Percentiles rank a stretch among this genome's conserved stretches.
Evolutionary conservation across 371 early-diverging fungal species (phyloP).

Genomic region (Apophysomyces variabilis): DNA sequence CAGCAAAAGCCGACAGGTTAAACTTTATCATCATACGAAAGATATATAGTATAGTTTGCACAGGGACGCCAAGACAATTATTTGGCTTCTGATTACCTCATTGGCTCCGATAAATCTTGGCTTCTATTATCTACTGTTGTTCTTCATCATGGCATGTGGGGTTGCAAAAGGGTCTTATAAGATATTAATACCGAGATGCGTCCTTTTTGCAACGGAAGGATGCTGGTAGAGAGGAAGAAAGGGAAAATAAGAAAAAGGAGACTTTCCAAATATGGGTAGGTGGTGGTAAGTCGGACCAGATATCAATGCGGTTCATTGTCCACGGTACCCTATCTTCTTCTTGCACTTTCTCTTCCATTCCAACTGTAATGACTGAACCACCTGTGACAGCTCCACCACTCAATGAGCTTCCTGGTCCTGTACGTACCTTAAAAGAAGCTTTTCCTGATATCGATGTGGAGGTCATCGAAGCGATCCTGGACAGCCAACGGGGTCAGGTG

Average conservation of each 20-base stretch:
- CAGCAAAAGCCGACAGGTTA: constrained; percentile 84
- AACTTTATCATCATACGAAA: neutral
- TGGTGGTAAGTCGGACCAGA: neutral
- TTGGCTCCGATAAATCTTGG: neutral
- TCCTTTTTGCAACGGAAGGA: no score
- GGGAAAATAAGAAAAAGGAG: neutral
- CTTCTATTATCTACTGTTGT: no score
- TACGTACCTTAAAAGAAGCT: constrained; percentile 49
- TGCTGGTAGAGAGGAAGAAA: no score
- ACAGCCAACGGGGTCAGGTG: constrained; percentile 35
- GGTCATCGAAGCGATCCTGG: constrained; percentile 50
- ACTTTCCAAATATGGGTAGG: neutral
- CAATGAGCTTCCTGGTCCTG: constrained; percentile 13
- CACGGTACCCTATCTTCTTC: neutral
- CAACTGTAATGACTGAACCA: neutral
- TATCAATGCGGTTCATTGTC: neutral
- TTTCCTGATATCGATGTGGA: constrained; percentile 52
- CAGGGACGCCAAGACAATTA: neutral
- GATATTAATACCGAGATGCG: no score
- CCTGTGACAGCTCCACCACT: neutral
- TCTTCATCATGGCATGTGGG: no score
- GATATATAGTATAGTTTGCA: neutral
- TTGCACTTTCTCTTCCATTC: neutral
- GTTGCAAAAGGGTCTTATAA: no score
- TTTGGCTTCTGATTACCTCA: neutral